Base-by-base conservation (phyloP, 495 filamentous ascomycete species). In the Aspergillus baeticus region DNA sequence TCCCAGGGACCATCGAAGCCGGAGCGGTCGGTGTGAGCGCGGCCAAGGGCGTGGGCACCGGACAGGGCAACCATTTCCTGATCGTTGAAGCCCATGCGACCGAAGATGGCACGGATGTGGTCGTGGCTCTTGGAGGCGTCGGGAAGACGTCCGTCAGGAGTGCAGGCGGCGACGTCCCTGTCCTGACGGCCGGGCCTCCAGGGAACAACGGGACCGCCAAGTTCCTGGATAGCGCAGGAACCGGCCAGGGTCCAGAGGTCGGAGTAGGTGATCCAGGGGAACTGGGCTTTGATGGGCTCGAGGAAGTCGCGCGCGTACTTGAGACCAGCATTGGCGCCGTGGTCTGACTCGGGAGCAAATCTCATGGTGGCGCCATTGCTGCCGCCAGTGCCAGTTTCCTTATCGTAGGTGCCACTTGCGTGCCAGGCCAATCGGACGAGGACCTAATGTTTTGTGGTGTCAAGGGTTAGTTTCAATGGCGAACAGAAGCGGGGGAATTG, bases 351-450 rank as follows among this genome's bases (percentile, higher is more conserved):
- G 36, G 94, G 94, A 37, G 86, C 79, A 73, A 98, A 98, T 71
- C 94, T 85, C 94, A 98, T 98, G 63, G 94, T 98, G 51, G 94
- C 92, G 59, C 94, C 94, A 71, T 98, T 96, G 76, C 87, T 92
- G 57, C 94, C 94, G 64, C 94, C 94, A 37, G 94, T 97, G 62
- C 82, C 80, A 44, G 94, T 96, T 67, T 85, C 84, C 75, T 86
- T 87, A 68, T 97, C 94, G 67, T 90, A 98, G 64, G 90, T 93
- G 58, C 89, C 90, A 56, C 86, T 90, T 66, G 85, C 85, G 76
- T 95, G 90, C 90, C 91, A 95, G 47, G 89, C 90, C 63, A 95
- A 82, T 66, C 90, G 84, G 36, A 96, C 74, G 44, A 96, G 77
- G 51, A 96, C 73, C 72, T 81, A 57, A 61, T 20, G 2, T 37